phyloP scores from a whole-genome alignment of 768 basidiomycete species.

The Tylopilus subfusipes region DNA sequence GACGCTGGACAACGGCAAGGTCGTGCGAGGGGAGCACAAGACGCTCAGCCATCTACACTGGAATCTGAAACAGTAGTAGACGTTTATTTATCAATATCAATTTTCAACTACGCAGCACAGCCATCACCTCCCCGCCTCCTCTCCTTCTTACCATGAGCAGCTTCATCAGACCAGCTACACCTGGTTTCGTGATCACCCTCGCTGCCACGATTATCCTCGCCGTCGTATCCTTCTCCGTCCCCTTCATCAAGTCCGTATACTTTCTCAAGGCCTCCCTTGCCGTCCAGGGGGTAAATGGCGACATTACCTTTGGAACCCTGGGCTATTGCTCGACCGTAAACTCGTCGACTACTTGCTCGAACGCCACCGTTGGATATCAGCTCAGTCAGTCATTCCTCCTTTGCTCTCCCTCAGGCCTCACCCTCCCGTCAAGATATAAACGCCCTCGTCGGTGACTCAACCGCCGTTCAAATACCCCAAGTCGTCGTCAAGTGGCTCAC shows the following conservation, averaged over 20 bases:
- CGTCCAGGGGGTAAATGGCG: conserved; percentile 46
- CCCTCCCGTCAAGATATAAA: conserved; percentile 63
- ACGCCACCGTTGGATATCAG: conserved; percentile 79
- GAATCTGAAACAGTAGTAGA: conserved; percentile 6
- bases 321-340: conserved; percentile 76
- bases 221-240: conserved; percentile 87
- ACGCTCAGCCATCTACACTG: conserved; percentile 37
- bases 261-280: conserved; percentile 77
- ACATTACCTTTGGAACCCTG: conserved; percentile 81
- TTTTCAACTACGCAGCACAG: conserved; percentile 8
- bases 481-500: conserved; percentile 94
- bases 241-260: conserved; percentile 82
- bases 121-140: conserved; percentile 1
- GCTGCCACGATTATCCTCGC: conserved; percentile 76
- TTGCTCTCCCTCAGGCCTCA: conserved; percentile 4
- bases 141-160: conserved; percentile 45
- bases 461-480: conserved; percentile 68
- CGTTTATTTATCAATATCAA: no score
- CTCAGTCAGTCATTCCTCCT: conserved; percentile 55
- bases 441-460: conserved; percentile 64
- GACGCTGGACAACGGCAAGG: conserved; percentile 37
- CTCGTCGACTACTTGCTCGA: conserved; percentile 67
- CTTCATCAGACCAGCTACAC: conserved; percentile 78
- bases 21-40: conserved; percentile 37
- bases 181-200: conserved; percentile 82